phyloP scores from a whole-genome alignment of 2,329 filamentous ascomycete genomes.

The Cladosporium velox region DNA sequence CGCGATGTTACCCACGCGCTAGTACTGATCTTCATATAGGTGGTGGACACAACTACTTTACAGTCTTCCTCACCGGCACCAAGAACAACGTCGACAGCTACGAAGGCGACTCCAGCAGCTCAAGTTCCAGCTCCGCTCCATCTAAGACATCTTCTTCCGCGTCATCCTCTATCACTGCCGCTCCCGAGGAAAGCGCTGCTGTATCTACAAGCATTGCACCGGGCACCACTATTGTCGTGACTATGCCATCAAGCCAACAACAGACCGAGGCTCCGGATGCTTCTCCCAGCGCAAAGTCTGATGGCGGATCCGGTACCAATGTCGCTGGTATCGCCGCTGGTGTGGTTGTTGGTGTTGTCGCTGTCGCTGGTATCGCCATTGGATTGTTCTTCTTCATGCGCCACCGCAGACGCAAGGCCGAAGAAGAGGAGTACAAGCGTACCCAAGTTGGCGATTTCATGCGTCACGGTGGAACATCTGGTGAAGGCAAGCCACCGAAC shows the following conservation, averaged over 20 bases:
- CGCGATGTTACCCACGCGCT: neutral
- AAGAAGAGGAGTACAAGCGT: conserved; percentile 81
- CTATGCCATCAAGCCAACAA: conserved; percentile 30
- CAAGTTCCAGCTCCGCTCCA: neutral
- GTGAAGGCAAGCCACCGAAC: conserved; percentile 55
- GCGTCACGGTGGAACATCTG: conserved; percentile 49
- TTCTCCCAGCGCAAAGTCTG: conserved; percentile 50
- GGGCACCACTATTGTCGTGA: conserved; percentile 40
- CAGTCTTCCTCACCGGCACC: conserved; percentile 56
- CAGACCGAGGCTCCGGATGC: conserved; percentile 40
- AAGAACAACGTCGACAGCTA: conserved; percentile 42
- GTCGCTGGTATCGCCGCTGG: conserved; percentile 85
- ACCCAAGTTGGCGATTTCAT: conserved; percentile 74
- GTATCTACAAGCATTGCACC: conserved; percentile 37
- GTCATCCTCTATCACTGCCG: conserved; percentile 22
- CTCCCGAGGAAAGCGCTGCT: conserved; percentile 26
- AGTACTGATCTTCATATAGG: conserved; percentile 47
- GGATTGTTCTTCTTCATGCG: conserved; percentile 74
- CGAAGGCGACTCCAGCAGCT: conserved; percentile 23
- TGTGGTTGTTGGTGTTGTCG: conserved; percentile 81
- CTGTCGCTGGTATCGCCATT: conserved; percentile 64
- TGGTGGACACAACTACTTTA: conserved; percentile 57
- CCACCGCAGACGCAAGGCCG: conserved; percentile 71
- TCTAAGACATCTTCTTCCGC: conserved; percentile 8
- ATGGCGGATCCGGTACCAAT: conserved; percentile 52